phyloP scores from a whole-genome alignment of 1,139 yeast genomes.

The Yamadazyma jaroonii region DNA sequence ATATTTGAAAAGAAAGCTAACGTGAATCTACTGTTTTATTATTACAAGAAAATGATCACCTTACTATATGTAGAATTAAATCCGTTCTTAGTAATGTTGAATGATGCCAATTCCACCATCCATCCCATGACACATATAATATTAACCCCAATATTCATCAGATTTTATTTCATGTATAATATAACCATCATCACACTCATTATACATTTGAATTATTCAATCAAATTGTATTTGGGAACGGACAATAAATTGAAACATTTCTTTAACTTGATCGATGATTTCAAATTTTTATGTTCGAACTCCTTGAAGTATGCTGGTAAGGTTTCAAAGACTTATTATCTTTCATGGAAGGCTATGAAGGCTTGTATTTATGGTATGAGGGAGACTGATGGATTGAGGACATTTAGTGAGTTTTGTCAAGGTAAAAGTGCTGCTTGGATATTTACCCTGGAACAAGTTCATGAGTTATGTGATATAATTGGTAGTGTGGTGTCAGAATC shows the following conservation, averaged over 20 bases:
- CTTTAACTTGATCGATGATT: slow-evolving; percentile 5
- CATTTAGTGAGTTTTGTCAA: slow-evolving; percentile 9
- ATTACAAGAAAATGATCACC: slow-evolving; percentile 21
- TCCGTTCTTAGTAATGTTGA: slow-evolving; percentile 10
- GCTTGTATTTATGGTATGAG: slow-evolving; percentile 8
- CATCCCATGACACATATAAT: slow-evolving; percentile 12
- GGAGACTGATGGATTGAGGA: slow-evolving; percentile 7
- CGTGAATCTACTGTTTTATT: slow-evolving; percentile 21
- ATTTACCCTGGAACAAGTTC: slow-evolving; percentile 11
- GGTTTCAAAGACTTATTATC: slow-evolving; percentile 8
- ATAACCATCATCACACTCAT: slow-evolving; percentile 8
- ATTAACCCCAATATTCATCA: slow-evolving; percentile 11
- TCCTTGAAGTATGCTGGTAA: slow-evolving; percentile 10
- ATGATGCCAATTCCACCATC: slow-evolving; percentile 5
- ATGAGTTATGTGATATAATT: slow-evolving; percentile 12
- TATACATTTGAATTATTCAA: slow-evolving; percentile 12
- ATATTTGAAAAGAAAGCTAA: slow-evolving; percentile 22
- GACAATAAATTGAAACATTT: slow-evolving; percentile 11
- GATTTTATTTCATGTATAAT: slow-evolving; percentile 12
- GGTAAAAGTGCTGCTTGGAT: slow-evolving; percentile 10
- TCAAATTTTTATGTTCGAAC: slow-evolving; percentile 7
- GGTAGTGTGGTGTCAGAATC: slow-evolving; percentile 2
- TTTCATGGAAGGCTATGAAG: slow-evolving; percentile 12
- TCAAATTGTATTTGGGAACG: slow-evolving; percentile 9
- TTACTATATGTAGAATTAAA: slow-evolving; percentile 19